phyloP scores from a whole-genome alignment of 371 early-diverging fungal genomes.

The Paraphysoderma sedebokerense region DNA sequence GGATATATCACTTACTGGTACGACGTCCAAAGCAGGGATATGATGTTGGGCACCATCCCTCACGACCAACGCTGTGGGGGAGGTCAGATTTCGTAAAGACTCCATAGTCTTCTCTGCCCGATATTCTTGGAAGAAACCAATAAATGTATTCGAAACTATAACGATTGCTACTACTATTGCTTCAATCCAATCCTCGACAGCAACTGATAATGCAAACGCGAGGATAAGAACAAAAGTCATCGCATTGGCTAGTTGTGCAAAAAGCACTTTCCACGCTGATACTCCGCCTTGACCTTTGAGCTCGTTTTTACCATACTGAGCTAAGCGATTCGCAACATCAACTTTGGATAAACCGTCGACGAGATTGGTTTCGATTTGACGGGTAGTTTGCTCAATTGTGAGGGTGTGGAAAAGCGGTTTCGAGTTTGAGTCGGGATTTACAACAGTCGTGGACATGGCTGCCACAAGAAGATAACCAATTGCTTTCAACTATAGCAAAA shows the following conservation, averaged over 20 bases:
- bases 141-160: constrained; percentile 50
- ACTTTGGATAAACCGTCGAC: constrained; percentile 40
- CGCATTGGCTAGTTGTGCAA: constrained; percentile 60
- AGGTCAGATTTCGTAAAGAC: constrained; percentile 59
- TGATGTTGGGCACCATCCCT: constrained; percentile 47
- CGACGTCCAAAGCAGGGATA: constrained; percentile 50
- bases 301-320: constrained; percentile 53
- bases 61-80: constrained; percentile 55
- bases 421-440: too few relatives aligned
- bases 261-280: constrained; percentile 45
- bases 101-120: constrained; percentile 76
- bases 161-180: constrained; percentile 51
- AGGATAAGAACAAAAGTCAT: constrained; percentile 66
- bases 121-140: constrained; percentile 78
- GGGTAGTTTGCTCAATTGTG: constrained; percentile 45
- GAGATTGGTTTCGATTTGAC: constrained; percentile 63
- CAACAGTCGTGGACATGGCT: too few relatives aligned
- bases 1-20: constrained; percentile 69
- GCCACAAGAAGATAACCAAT: too few relatives aligned
- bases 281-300: constrained; percentile 47
- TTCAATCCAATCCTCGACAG: too few relatives aligned
- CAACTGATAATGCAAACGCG: too few relatives aligned
- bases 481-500: too few relatives aligned
- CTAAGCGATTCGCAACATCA: constrained; percentile 28
- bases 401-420: too few relatives aligned